phyloP scores from a whole-genome alignment of 2,329 filamentous ascomycete genomes.

The Sphaerostilbella broomeana region DNA sequence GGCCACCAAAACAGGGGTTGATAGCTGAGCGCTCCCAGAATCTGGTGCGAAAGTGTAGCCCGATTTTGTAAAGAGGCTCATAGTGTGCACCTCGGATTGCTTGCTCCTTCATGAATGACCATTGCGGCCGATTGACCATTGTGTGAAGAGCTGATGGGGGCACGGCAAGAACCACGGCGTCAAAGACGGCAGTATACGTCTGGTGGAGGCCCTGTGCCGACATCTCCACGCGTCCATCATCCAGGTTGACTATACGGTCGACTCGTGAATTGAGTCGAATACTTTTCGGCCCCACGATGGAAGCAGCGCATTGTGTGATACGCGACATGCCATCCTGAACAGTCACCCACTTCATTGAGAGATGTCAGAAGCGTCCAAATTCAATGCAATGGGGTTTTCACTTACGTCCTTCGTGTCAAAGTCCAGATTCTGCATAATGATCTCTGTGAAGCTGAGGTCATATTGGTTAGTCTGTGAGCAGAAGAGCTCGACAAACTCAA shows the following conservation, averaged over 20 bases:
- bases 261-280: constrained; percentile 4
- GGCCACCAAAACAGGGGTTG: constrained; percentile 8
- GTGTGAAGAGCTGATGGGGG: constrained; percentile 4
- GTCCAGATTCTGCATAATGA: constrained; percentile 9
- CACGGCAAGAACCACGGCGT: constrained; percentile 4
- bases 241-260: neutral
- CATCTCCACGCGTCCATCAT: neutral
- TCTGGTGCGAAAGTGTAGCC: constrained; percentile 8
- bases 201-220: neutral
- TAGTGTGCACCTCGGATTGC: constrained; percentile 3
- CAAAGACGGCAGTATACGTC: neutral
- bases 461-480: constrained; percentile 12
- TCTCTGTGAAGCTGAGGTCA: constrained; percentile 10
- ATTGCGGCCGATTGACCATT: constrained; percentile 2
- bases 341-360: constrained; percentile 3
- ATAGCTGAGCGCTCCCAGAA: constrained; percentile 8
- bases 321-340: constrained; percentile 6
- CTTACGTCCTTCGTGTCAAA: constrained; percentile 3
- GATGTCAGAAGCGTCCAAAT: neutral
- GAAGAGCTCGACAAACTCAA: constrained; percentile 12
- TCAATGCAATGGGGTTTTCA: neutral
- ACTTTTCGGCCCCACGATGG: constrained; percentile 2
- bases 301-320: neutral
- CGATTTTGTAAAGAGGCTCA: constrained; percentile 11
- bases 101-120: constrained; percentile 11